Base-by-base conservation (phyloP, 495 filamentous ascomycete genomes). In the Penicilliopsis zonata region DNA sequence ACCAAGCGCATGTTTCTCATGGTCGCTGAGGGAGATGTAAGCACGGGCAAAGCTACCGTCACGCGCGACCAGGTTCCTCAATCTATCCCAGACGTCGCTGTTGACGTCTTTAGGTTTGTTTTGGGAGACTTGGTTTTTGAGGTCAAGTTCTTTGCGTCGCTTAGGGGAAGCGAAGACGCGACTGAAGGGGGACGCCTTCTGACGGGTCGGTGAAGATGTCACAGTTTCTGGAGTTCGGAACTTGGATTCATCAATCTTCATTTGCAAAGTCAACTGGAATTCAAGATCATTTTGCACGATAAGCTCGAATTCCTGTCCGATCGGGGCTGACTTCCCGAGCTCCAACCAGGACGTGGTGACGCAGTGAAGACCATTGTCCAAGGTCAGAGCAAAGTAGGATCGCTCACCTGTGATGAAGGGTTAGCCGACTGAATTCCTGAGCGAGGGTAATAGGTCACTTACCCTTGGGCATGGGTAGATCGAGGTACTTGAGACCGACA, bases 291-390 rank as follows among this genome's bases (percentile, higher is more conserved):
- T 86, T 23, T 92, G 80, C 23, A 98, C 90, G 33, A 95, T 87
- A 22, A 98, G 76, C 55, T 98, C 90, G 38, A 98, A 98, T 51
- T 98, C 90, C 46, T 98, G 90, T 13, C 90, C 90, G 43, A 98
- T 95, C 3, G 92, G 88, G 12, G 92, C 92, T 25, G 77, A 86
- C 37, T 81, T 82, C 30, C 86, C 92, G 16, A 98, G 66, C 51
- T 98, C 90, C 2, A 95, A 59, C 85, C 86, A 96, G 0, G 86
- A 75, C 4, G 90, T 98, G 1, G 90, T 96, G 7, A 98, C 90
- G 47, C 90, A 98, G 54, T 98, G 90, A 2, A 98, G 71, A 16
- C 90, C 90, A 44, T 98, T 98, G 58, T 98, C 90, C 15, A 98
- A 70, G 2, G 90, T 98, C 6, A 98, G 68, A 30, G 86, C 80